Evolutionary conservation across 257 asterid species (phyloP), one percentile per base, ranked within the genome.

Genomic region (Rauvolfia tetraphylla): DNA sequence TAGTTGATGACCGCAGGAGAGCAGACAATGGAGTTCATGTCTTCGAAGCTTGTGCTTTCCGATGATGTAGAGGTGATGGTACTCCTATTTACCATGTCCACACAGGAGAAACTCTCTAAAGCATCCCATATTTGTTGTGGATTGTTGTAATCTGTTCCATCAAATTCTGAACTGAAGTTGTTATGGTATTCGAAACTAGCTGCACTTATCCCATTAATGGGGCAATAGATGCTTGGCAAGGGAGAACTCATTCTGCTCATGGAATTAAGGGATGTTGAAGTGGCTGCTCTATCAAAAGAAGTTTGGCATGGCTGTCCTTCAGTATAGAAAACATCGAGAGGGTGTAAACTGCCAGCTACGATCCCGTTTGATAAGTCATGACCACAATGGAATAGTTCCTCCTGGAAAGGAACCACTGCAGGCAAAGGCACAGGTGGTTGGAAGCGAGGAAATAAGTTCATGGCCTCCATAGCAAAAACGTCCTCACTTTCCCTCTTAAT

Each of bases 11-110:
- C 31, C 27, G 63, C 38, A 5, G 81, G 81, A 65, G 85, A 76
- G 65, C 76, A 76, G 54, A 75, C 33, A 38, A 72, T 79, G 57
- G 83, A 72, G 51, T 51, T 84, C 20, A 74, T 44, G 38, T 83
- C 86, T 70, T 78, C 86, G 83, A 87, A 84, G 76, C 83, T 77
- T 7, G 83, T 78, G 73, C 78, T 74, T 62, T 83, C 89, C 18
- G 78, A 84, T 51, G 87, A 83, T 31, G 81, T 71, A 11, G 62
- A 53, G 7, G 69, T 67, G 10, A 59, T 80, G 14, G 73, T 79
- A 63, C 79, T 78, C 46, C 68, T 75, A 63, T 76, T 76, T 71
- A 71, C 75, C 80, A 77, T 76, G n/a, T 76, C 85, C 58, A 74
- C 54, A 12, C 72, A 82, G 56, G 78, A 79, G 9, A 80, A 71